Base-by-base conservation (phyloP, 257 asterid genomes). In the Hygrophila difformis region DNA sequence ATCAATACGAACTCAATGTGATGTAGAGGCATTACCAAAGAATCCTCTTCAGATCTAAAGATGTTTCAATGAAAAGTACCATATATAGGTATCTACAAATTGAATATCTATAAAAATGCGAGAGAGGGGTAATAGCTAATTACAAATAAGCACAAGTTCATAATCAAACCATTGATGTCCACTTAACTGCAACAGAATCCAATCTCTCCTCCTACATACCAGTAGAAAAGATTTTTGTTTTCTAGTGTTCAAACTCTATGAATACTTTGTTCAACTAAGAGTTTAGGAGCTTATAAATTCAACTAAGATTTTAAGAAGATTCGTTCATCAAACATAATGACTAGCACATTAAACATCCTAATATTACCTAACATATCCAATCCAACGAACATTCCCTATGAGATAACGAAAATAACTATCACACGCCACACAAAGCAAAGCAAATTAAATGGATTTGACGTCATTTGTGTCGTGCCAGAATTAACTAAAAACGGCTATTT, bases 321-420 rank as follows among this genome's bases (percentile, higher is more conserved):
- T 22, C n/a, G n/a, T n/a, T 24, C 7, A 24, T 24, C 29, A 24
- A 24, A 7, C 7, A 24, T 24, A 24, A 3, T 24, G 3, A 7
- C 29, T 9, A 10, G 42, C 36, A 16, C 44, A 44, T 14, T 14
- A 11, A 47, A 16, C 13, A 42, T 21, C 42, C 47, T 11, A 33
- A 2, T 0, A 10, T 33, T 33, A 10, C 37, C 37, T 33, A 33
- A 12, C 6, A 9, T 5, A 33, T 5, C 12, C 35, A 24, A 24
- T 50, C 23, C 51, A 47, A 26, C 17, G 45, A 44, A 2, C 13
- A 18, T 9, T 38, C n/a, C 35, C 57, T 23, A 31, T 28, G 14
- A 12, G 35, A 55, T 39, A 47, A 33, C 46, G 29, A 50, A 18
- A 45, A 18, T 31, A 47, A 47, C 11, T 43, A 8, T 8, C 4